Conservation (phyloP, 495 filamentous ascomycete species). For the Lophium mytilinum region DNA sequence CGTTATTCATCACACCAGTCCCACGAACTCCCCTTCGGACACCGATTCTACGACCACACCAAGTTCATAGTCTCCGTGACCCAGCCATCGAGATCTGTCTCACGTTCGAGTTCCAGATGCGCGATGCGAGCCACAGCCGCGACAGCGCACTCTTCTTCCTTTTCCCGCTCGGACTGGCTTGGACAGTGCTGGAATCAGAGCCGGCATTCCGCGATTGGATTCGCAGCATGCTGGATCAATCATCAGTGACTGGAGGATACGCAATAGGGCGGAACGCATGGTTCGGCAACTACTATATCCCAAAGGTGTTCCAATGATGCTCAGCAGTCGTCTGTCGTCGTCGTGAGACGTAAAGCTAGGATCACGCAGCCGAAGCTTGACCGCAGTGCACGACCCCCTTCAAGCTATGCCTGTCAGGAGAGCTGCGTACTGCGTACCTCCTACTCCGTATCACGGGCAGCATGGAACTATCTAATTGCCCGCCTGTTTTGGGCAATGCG, state of each 20-base stretch:
- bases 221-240: conserved; percentile 1
- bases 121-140: not conserved
- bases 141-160: conserved; percentile 7
- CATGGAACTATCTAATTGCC: no score
- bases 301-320: not conserved
- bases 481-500: no score
- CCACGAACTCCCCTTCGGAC: not conserved
- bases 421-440: no score
- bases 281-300: conserved; percentile 7
- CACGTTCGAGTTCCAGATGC: conserved; percentile 10
- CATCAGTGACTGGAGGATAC: conserved; percentile 7
- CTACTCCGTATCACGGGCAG: no score
- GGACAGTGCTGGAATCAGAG: conserved; percentile 7
- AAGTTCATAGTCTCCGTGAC: not conserved
- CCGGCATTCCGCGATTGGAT: conserved; percentile 5
- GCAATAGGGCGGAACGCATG: conserved; percentile 11
- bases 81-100: conserved; percentile 15
- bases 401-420: no score
- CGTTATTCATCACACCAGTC: not conserved
- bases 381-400: no score
- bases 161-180: conserved; percentile 12
- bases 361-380: no score
- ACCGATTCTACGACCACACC: not conserved
- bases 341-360: no score
- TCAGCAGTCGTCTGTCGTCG: no score